Conservation (phyloP, 2,329 filamentous ascomycete species). For the Hymenoscyphus infarciens region DNA sequence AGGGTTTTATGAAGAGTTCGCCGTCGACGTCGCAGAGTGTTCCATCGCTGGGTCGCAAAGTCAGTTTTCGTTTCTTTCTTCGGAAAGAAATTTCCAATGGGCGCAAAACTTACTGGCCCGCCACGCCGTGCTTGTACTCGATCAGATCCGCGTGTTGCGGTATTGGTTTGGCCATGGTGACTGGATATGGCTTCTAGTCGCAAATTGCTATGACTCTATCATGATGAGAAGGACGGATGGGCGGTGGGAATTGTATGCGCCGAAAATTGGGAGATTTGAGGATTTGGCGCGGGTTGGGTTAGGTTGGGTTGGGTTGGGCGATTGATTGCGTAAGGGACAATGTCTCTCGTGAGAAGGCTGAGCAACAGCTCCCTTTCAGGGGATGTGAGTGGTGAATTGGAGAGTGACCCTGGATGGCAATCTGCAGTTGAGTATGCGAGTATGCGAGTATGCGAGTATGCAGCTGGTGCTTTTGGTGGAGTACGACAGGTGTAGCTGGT, state of each 20-base stretch:
- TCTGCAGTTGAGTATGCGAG: neutral
- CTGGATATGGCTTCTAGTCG: constrained; percentile 24
- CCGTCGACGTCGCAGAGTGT: constrained; percentile 82
- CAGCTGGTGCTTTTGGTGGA: neutral
- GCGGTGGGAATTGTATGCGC: constrained; percentile 16
- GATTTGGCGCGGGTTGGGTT: constrained; percentile 3
- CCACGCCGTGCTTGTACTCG: constrained; percentile 72
- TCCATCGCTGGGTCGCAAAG: constrained; percentile 63
- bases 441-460: neutral
- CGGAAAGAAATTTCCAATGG: neutral
- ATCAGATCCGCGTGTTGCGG: constrained; percentile 51
- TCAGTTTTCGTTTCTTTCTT: constrained; percentile 16
- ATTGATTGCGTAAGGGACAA: neutral
- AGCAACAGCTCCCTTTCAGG: neutral
- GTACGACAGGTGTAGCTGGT: neutral
- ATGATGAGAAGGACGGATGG: constrained; percentile 26
- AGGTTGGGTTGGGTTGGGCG: too few relatives aligned
- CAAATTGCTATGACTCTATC: constrained; percentile 32
- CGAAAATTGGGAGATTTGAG: constrained; percentile 13
- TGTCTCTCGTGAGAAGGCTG: neutral
- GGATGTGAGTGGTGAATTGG: neutral
- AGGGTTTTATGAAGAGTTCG: constrained; percentile 90
- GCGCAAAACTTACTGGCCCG: constrained; percentile 68
- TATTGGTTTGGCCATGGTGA: constrained; percentile 42
- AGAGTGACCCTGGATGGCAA: neutral